These are phyloP conservation scores for Pouteria glomerata DNA, from an alignment of 148 eudicot genomes.

Conservation along the genomic window DNA sequence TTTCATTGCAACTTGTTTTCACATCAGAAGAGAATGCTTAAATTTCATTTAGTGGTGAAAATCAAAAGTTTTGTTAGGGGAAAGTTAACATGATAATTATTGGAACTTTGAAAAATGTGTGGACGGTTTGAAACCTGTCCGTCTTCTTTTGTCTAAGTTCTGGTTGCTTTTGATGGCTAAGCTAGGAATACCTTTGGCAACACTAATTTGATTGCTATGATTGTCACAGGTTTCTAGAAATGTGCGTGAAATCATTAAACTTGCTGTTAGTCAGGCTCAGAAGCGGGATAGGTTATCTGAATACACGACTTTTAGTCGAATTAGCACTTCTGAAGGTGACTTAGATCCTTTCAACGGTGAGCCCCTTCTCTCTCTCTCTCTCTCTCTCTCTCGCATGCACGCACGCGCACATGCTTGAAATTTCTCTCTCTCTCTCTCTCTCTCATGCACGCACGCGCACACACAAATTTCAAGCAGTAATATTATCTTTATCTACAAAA, in stretches of 20 bases:
- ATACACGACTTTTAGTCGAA: slow-evolving; percentile 66
- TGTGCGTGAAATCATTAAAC: slow-evolving; percentile 81
- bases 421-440: slow-evolving; percentile 5
- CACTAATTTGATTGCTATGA: slow-evolving; percentile 5
- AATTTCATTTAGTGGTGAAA: background rate
- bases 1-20: background rate
- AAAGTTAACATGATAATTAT: background rate
- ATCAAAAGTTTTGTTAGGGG: background rate
- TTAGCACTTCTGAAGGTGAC: slow-evolving; percentile 58
- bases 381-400: background rate
- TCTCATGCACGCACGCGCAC: background rate
- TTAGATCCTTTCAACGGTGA: slow-evolving; percentile 93
- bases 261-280: slow-evolving; percentile 75
- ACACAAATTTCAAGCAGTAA: background rate
- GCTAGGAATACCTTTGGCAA: slow-evolving; percentile 8
- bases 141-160: background rate
- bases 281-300: slow-evolving; percentile 67
- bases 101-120: background rate
- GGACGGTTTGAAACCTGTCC: background rate
- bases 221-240: slow-evolving; percentile 56
- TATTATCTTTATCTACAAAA: background rate
- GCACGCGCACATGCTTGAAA: background rate
- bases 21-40: background rate
- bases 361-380: slow-evolving; percentile 16
- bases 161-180: background rate